phyloP scores from a whole-genome alignment of 306 rosid genomes.

The Benincasa hispida region DNA sequence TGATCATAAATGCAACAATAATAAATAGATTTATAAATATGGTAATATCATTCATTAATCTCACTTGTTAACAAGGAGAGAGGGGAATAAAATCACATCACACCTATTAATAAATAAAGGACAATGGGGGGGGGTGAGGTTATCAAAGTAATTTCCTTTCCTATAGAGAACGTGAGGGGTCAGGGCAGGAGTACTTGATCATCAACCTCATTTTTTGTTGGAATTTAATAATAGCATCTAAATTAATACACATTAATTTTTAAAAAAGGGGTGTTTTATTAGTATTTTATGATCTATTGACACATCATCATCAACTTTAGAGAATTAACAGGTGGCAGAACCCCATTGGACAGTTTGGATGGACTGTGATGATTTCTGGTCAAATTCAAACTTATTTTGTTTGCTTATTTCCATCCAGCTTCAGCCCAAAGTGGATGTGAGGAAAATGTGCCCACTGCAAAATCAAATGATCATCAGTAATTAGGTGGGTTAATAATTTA shows the following conservation, averaged over 20 bases:
- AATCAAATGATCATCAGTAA: neutral
- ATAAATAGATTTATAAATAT: neutral
- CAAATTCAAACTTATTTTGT: slow-evolving; percentile 29
- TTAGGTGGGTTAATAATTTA: neutral
- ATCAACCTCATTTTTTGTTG: neutral
- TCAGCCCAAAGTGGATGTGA: slow-evolving; percentile 84
- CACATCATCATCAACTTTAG: neutral
- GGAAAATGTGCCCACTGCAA: slow-evolving; percentile 99
- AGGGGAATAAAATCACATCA: neutral
- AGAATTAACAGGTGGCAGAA: neutral
- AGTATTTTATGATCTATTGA: neutral
- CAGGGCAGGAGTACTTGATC: neutral
- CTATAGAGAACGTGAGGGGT: neutral
- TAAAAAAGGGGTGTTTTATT: neutral
- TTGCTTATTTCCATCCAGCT: slow-evolving; percentile 70
- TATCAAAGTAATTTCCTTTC: neutral
- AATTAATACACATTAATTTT: neutral
- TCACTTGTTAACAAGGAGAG: neutral
- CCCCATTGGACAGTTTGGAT: neutral
- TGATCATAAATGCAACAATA: neutral
- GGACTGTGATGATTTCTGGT: neutral
- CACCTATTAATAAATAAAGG: neutral
- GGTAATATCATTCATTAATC: neutral
- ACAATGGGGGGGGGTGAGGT: neutral
- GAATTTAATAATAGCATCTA: neutral